Evolutionary conservation across 2,329 filamentous ascomycete genomes (phyloP).

Genomic region (Ambrosiella cleistominuta): DNA sequence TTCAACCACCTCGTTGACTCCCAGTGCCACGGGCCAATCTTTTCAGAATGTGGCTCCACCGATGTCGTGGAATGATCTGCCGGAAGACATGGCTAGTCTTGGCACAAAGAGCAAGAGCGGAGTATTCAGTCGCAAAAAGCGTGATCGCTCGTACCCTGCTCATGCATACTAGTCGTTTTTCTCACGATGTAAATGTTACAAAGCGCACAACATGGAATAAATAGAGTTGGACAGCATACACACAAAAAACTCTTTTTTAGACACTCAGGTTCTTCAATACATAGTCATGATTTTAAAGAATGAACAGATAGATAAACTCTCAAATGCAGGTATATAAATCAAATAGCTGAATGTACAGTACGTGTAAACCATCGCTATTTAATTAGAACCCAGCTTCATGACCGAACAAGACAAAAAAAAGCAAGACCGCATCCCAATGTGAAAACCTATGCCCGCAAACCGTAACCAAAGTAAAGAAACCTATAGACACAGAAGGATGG

Average conservation of each 20-base stretch:
- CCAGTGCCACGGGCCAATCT: conserved; percentile 23
- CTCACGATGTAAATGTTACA: too few species aligned
- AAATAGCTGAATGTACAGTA: neutral
- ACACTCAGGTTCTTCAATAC: too few species aligned
- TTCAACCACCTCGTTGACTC: conserved; percentile 19
- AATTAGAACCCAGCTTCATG: conserved; percentile 14
- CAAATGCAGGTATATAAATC: neutral
- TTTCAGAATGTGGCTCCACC: conserved; percentile 42
- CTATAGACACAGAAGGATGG: conserved; percentile 5
- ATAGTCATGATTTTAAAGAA: neutral
- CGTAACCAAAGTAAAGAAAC: conserved; percentile 11
- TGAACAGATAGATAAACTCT: neutral
- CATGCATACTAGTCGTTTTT: conserved; percentile 31
- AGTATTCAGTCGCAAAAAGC: conserved; percentile 41
- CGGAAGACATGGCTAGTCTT: conserved; percentile 36
- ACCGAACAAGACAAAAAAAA: conserved; percentile 6
- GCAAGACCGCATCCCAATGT: conserved; percentile 1
- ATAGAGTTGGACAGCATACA: too few species aligned
- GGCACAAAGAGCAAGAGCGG: conserved; percentile 32
- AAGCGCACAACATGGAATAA: too few species aligned
- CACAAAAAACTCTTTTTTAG: too few species aligned
- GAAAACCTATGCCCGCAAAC: conserved; percentile 8
- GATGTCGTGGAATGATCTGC: conserved; percentile 49
- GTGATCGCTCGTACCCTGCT: conserved; percentile 42
- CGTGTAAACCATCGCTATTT: conserved; percentile 2